Evolutionary conservation across 225 moss, liverwort and hornwort species (phyloP).

Genomic region (Pseudoscleropodium purum): DNA sequence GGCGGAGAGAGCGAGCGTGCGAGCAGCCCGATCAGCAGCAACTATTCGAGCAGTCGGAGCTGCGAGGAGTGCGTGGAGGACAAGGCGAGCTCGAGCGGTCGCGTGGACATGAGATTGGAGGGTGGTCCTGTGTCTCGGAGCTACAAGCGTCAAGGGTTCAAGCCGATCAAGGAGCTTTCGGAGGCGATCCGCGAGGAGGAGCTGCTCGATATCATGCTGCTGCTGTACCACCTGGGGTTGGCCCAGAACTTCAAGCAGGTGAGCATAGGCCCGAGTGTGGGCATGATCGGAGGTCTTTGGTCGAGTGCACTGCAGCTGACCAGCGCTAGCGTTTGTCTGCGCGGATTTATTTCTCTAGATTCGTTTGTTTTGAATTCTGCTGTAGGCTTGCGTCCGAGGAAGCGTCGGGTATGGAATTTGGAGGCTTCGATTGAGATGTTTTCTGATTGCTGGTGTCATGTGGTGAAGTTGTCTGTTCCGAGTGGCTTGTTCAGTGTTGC

Average conservation of each 20-base stretch:
- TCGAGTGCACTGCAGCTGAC: neutral
- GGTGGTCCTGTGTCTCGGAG: constrained; percentile 41
- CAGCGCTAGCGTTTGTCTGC: neutral
- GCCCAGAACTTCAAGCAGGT: constrained; percentile 97
- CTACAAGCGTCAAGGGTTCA: constrained; percentile 76
- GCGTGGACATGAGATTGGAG: constrained; percentile 62
- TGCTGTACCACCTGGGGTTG: constrained; percentile 87
- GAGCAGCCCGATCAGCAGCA: constrained; percentile 68
- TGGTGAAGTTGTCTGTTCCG: neutral
- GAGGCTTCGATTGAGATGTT: neutral
- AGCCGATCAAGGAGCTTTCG: constrained; percentile 82
- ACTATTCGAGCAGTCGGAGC: constrained; percentile 47
- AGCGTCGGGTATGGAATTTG: neutral
- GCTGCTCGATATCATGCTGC: constrained; percentile 73
- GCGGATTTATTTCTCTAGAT: neutral
- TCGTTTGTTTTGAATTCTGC: neutral
- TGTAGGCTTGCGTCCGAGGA: neutral
- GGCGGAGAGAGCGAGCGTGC: constrained; percentile 62
- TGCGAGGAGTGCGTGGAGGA: constrained; percentile 82
- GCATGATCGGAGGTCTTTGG: neutral
- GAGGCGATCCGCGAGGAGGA: constrained; percentile 98
- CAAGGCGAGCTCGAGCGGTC: constrained; percentile 84
- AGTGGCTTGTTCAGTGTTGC: neutral
- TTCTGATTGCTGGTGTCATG: neutral
- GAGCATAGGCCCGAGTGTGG: neutral